Evolutionary conservation across 306 rosid genomes (phyloP).

Genomic region (Dryas alaskensis): DNA sequence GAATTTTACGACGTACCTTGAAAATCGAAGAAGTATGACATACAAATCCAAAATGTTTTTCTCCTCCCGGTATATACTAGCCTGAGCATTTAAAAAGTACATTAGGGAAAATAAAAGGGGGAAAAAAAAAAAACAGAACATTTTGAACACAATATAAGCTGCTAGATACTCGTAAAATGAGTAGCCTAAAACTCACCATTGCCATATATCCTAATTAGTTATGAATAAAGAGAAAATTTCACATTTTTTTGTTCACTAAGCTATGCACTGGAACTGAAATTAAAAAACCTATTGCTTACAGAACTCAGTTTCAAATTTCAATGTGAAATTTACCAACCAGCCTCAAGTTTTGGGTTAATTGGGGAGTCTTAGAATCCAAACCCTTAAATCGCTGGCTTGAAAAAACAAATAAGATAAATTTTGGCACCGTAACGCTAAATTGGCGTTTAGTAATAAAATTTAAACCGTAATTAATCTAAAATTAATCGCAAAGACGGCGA

Average conservation of each 20-base stretch:
- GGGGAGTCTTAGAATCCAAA: neutral
- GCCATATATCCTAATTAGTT: constrained; percentile 1
- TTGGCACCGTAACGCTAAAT: neutral
- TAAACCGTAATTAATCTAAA: neutral
- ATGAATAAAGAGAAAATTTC: neutral
- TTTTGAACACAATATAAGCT: constrained; percentile 10
- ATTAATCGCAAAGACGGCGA: neutral
- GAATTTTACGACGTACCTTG: constrained; percentile 52
- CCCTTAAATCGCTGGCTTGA: neutral
- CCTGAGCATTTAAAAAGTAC: constrained; percentile 44
- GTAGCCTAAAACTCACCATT: neutral
- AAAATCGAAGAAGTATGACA: constrained; percentile 83
- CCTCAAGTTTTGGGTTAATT: neutral
- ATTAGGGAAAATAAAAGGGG: neutral
- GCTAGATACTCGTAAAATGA: neutral
- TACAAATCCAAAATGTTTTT: constrained; percentile 80
- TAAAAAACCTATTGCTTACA: neutral
- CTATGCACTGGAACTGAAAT: neutral
- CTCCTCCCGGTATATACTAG: constrained; percentile 77
- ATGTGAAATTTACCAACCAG: neutral
- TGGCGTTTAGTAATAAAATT: neutral
- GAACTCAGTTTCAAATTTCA: neutral
- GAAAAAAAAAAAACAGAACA: neutral
- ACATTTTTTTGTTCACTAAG: neutral
- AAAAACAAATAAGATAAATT: neutral